Percentiles rank a stretch among this genome's conserved stretches.
Conservation (phyloP, 208 protist species). For the Leishmania major region DNA sequence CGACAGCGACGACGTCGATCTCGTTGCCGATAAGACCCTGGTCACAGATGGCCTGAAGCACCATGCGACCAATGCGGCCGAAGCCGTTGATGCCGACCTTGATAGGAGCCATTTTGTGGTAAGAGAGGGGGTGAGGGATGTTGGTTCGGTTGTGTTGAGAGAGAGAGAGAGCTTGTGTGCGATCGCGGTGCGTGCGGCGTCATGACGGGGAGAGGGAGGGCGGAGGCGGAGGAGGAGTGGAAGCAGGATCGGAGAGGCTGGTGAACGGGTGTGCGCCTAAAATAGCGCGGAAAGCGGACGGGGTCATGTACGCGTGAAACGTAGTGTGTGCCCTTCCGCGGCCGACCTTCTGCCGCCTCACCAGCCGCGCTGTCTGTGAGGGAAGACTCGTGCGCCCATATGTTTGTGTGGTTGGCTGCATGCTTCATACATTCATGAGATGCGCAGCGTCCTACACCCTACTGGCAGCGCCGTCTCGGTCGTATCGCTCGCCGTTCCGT, state of each 20-base stretch:
- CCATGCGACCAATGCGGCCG: conserved; percentile 98
- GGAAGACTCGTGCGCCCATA: too few relatives aligned
- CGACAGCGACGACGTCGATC: conserved; percentile 95
- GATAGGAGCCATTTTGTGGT: conserved; percentile 52
- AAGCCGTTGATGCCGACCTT: conserved; percentile 98
- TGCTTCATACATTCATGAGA: too few relatives aligned
- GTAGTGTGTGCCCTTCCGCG: too few relatives aligned
- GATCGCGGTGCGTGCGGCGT: neutral
- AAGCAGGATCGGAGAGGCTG: neutral
- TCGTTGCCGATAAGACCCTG: conserved; percentile 67
- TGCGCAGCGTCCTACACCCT: too few relatives aligned
- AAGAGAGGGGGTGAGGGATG: neutral
- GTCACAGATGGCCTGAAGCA: conserved; percentile 92
- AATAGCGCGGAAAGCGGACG: neutral
- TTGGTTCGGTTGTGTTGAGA: conserved; percentile 2
- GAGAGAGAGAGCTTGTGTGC: neutral
- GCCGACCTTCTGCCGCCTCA: too few relatives aligned
- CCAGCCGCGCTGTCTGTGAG: too few relatives aligned
- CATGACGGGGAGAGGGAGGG: neutral
- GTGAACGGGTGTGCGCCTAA: neutral
- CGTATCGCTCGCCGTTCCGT: too few relatives aligned
- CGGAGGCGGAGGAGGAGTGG: neutral
- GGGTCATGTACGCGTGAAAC: neutral
- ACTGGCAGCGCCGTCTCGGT: too few relatives aligned
- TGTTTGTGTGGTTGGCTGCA: too few relatives aligned